Conservation (phyloP, 2,329 filamentous ascomycete genomes). For the Leptodontidium sp. region DNA sequence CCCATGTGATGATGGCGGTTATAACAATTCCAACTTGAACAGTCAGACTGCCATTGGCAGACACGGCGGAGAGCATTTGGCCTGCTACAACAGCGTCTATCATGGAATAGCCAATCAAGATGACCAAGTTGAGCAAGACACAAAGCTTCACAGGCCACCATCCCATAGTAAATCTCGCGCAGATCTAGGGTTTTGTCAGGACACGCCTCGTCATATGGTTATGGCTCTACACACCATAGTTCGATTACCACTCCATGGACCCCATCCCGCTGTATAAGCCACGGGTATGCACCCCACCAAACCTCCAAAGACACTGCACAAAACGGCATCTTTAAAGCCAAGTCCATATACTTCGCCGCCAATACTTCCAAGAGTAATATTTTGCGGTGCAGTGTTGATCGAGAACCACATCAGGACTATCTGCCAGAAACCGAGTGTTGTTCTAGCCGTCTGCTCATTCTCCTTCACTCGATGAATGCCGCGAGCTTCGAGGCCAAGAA, state of each 20-base stretch:
- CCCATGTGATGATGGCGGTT: slow-evolving; percentile 67
- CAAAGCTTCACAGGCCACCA: slow-evolving; percentile 72
- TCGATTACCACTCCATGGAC: slow-evolving; percentile 66
- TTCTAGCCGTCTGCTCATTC: slow-evolving; percentile 57
- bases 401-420: slow-evolving; percentile 65
- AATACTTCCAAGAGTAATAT: slow-evolving; percentile 70
- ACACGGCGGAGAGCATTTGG: slow-evolving; percentile 73
- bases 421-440: slow-evolving; percentile 41
- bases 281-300: slow-evolving; percentile 62
- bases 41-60: slow-evolving; percentile 62
- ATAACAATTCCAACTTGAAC: slow-evolving; percentile 74
- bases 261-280: slow-evolving; percentile 69
- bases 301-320: slow-evolving; percentile 65
- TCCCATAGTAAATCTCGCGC: slow-evolving; percentile 68
- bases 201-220: neutral
- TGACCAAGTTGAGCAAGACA: slow-evolving; percentile 68
- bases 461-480: slow-evolving; percentile 66
- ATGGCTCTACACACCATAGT: slow-evolving; percentile 57
- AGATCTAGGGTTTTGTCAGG: slow-evolving; percentile 39
- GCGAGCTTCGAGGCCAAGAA: slow-evolving; percentile 56
- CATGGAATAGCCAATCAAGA: slow-evolving; percentile 67
- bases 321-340: slow-evolving; percentile 62
- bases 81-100: slow-evolving; percentile 73
- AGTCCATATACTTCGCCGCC: slow-evolving; percentile 66
- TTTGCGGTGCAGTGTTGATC: slow-evolving; percentile 69